Percentiles rank a stretch among this genome's conserved stretches.
phyloP scores from a whole-genome alignment of 2,329 filamentous ascomycete genomes.

The Hymenoscyphus albidus region DNA sequence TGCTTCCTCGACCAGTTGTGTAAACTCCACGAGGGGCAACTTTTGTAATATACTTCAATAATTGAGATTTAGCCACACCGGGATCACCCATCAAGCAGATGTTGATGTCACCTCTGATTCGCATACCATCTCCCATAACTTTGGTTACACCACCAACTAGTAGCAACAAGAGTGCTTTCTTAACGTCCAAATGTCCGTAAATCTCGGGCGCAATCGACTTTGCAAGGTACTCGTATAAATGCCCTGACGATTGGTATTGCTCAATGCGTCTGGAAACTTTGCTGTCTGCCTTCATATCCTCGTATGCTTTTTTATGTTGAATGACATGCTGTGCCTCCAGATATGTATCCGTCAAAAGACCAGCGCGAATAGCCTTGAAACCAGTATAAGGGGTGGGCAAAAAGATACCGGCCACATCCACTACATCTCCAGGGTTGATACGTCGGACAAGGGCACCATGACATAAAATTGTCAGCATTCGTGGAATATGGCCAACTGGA shows the following conservation, averaged over 20 bases:
- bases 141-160: slow-evolving; percentile 96
- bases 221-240: slow-evolving; percentile 92
- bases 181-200: slow-evolving; percentile 92
- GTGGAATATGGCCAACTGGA: slow-evolving; percentile 93
- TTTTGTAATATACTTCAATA: slow-evolving; percentile 98
- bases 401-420: slow-evolving; percentile 94
- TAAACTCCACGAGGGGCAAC: slow-evolving; percentile 86
- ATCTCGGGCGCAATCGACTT: slow-evolving; percentile 98
- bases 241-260: slow-evolving; percentile 76
- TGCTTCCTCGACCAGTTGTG: slow-evolving; percentile 77
- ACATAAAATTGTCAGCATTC: slow-evolving; percentile 84
- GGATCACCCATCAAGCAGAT: slow-evolving; percentile 98
- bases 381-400: slow-evolving; percentile 97
- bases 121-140: slow-evolving; percentile 96
- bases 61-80: slow-evolving; percentile 97
- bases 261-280: slow-evolving; percentile 79
- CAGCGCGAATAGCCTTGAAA: slow-evolving; percentile 94
- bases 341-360: slow-evolving; percentile 95
- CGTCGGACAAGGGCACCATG: slow-evolving; percentile 81
- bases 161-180: slow-evolving; percentile 93
- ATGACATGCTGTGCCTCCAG: slow-evolving; percentile 89
- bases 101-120: slow-evolving; percentile 98
- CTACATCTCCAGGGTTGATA: slow-evolving; percentile 88
- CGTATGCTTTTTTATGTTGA: slow-evolving; percentile 98
- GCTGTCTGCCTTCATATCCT: slow-evolving; percentile 81